phyloP scores from a whole-genome alignment of 2,329 filamentous ascomycete species.

The Drechslerella coelobrocha region DNA sequence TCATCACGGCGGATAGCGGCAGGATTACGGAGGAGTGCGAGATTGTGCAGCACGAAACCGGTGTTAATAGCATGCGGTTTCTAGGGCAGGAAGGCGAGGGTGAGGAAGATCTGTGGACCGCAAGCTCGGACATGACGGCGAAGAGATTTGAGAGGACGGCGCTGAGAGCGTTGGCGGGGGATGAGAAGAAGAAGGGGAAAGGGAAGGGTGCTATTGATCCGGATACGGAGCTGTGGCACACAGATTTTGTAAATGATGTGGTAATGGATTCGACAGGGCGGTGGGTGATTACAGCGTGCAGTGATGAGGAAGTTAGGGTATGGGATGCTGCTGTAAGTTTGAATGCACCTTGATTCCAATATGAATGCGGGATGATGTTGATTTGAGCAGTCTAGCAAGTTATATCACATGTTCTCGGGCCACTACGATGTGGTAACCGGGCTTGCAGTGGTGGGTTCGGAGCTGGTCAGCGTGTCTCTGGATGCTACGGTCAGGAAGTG shows the following conservation, averaged over 20 bases:
- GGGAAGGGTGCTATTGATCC: slow-evolving; percentile 30
- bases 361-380: neutral
- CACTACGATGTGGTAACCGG: slow-evolving; percentile 95
- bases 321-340: slow-evolving; percentile 72
- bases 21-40: slow-evolving; percentile 59
- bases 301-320: slow-evolving; percentile 88
- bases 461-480: slow-evolving; percentile 81
- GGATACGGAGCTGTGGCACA: slow-evolving; percentile 68
- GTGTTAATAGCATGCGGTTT: slow-evolving; percentile 81
- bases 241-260: slow-evolving; percentile 87
- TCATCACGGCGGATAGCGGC: slow-evolving; percentile 63
- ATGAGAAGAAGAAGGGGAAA: slow-evolving; percentile 26
- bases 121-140: slow-evolving; percentile 85
- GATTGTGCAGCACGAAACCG: slow-evolving; percentile 86
- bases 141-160: slow-evolving; percentile 65
- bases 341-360: slow-evolving; percentile 1
- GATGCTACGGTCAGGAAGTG: slow-evolving; percentile 87
- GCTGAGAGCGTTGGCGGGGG: slow-evolving; percentile 8
- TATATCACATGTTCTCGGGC: slow-evolving; percentile 76
- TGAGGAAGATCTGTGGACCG: slow-evolving; percentile 82
- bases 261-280: slow-evolving; percentile 71
- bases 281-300: slow-evolving; percentile 84
- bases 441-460: slow-evolving; percentile 68
- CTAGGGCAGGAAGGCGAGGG: slow-evolving; percentile 67
- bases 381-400: slow-evolving; percentile 67